Evolutionary conservation across 371 early-diverging fungal species (phyloP), one percentile per base, ranked within the genome.

Genomic region (Mortierella sp.): DNA sequence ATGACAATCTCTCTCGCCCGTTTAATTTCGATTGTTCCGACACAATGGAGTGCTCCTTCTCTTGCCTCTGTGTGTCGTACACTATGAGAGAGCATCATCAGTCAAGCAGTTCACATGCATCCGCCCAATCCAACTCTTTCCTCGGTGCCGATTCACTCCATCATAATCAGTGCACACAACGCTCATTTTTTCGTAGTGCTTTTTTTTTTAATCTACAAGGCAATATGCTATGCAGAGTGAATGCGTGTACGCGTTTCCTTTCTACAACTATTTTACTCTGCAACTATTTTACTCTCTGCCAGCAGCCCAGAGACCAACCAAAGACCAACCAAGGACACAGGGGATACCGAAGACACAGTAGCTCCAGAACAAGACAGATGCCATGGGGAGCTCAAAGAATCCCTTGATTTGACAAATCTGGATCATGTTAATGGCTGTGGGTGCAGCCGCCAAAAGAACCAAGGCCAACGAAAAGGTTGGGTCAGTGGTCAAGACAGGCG

Each of bases 261-360:
- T 6, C 7, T 34, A 31, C 38, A 19, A 52, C 21, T 8, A n/a
- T 52, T 76, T 34, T 76, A 83, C 55, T 84, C 76, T 42, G n/a
- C n/a, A n/a, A n/a, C n/a, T n/a, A 13, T 52, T 76, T 34, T 76
- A 83, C 55, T 84, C 76, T 42, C 78, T 73, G 26, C 75, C 80
- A 42, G 86, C 87, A 19, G 82, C 87, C 82, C 84, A 81, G 13
- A 93, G 85, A 7, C 91, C 91, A 7, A 90, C 72, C 72, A 92
- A 86, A 3, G 92, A 91, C 72, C 90, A 88, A 0, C 89, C 79
- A 10, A 92, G 89, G 74, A 92, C 88, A 9, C 90, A 81, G 5
- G 93, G 92, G 21, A 92, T 85, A 78, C 92, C 92, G 57, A 91
- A 83, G 11, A 93, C 88, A 10, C 92, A 92, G 72, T 93, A 93